These are phyloP conservation scores for Penicillium sp. DNA, from an alignment of 2,329 filamentous ascomycete species.

Conservation along the genomic window DNA sequence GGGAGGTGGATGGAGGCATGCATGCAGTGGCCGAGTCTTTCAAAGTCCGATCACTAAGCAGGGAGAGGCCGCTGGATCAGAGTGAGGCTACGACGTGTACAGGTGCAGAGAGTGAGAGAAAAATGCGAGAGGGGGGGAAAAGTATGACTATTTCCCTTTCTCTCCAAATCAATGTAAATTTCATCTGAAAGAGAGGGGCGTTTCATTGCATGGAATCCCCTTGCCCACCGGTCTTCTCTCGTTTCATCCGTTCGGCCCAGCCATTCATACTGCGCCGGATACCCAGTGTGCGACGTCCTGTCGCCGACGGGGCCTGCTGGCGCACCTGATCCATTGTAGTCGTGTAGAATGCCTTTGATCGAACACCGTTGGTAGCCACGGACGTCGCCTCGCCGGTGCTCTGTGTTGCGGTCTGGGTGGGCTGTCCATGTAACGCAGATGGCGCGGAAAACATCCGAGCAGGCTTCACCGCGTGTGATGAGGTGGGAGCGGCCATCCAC, in stretches of 20 bases:
- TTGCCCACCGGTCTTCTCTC: slow-evolving; percentile 11
- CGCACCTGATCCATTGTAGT: slow-evolving; percentile 35
- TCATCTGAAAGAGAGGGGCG: no score
- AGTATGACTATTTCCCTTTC: no score
- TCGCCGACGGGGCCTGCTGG: slow-evolving; percentile 18
- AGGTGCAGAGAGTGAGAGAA: no score
- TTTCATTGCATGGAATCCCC: slow-evolving; percentile 14
- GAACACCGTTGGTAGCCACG: slow-evolving; percentile 19
- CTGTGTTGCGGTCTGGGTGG: slow-evolving; percentile 8
- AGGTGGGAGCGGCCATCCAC: slow-evolving; percentile 28
- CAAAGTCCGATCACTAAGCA: no score
- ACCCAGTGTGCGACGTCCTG: slow-evolving; percentile 36
- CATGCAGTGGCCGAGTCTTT: no score
- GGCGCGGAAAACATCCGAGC: slow-evolving; percentile 11
- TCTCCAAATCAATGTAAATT: no score
- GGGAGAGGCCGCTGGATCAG: no score
- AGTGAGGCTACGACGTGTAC: no score
- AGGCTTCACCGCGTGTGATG: slow-evolving; percentile 17
- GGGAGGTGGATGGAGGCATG: no score
- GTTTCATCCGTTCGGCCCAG: slow-evolving; percentile 38
- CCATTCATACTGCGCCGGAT: slow-evolving; percentile 40
- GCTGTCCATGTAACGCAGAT: slow-evolving; percentile 2
- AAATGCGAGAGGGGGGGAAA: no score
- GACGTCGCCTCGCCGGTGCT: slow-evolving; percentile 12
- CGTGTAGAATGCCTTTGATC: slow-evolving; percentile 35